phyloP scores from a whole-genome alignment of 169 alveolate species.

The Plasmodium gaboni region DNA sequence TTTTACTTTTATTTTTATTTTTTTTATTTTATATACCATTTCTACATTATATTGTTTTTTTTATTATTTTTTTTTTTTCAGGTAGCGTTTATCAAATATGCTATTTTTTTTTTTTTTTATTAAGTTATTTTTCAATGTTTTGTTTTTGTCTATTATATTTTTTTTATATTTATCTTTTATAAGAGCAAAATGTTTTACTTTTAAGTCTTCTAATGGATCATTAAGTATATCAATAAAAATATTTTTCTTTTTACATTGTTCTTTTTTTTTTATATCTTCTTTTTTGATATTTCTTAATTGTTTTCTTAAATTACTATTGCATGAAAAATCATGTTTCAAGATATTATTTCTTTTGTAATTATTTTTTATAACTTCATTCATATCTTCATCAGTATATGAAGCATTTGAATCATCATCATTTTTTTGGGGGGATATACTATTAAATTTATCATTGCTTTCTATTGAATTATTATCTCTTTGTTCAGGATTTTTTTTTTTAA shows the following conservation, averaged over 20 bases:
- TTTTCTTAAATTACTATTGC: slow-evolving; percentile 45
- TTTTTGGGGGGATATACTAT: not conserved
- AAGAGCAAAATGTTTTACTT: slow-evolving; percentile 16
- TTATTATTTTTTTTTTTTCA: slow-evolving; percentile 10
- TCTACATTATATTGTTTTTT: not conserved
- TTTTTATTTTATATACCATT: not conserved
- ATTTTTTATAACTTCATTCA: slow-evolving; percentile 35
- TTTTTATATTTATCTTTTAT: slow-evolving; percentile 18
- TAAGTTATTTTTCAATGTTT: slow-evolving; percentile 18
- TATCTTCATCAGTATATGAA: slow-evolving; percentile 20
- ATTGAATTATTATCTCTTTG: not conserved
- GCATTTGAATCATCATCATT: not conserved
- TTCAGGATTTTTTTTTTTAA: not conserved
- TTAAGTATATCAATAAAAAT: slow-evolving; percentile 38
- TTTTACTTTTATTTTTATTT: not conserved
- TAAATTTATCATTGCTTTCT: not conserved
- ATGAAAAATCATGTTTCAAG: slow-evolving; percentile 25
- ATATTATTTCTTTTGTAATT: slow-evolving; percentile 34
- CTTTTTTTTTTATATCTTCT: slow-evolving; percentile 15
- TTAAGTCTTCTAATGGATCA: slow-evolving; percentile 42
- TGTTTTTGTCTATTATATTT: slow-evolving; percentile 13
- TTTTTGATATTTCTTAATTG: slow-evolving; percentile 45
- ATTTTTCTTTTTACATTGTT: slow-evolving; percentile 49
- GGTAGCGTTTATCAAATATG: slow-evolving; percentile 56
- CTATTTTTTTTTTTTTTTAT: slow-evolving; percentile 52